Base-by-base conservation (phyloP, 202 grass and related monocot genomes). In the Panicum hallii region DNA sequence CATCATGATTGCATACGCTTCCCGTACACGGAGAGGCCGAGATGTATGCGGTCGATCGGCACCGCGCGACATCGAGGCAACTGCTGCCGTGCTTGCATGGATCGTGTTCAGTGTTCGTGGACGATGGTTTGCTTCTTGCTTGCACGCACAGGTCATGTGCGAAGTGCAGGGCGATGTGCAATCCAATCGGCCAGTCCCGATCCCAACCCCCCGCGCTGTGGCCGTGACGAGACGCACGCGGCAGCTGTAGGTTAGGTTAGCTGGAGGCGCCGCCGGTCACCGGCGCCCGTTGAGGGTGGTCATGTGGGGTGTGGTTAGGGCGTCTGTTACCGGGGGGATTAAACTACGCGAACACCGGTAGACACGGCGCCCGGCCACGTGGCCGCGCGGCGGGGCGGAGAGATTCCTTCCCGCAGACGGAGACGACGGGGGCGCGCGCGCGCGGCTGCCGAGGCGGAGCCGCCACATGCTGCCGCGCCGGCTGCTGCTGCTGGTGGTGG, bases 401-500 rank as follows among this genome's bases (percentile, higher is more conserved):
- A 49, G 77, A 85, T 81, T 76, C 85, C 63, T 50, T 16, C 46
- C 48, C 17, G 86, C 56, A 23, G 52, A 38, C 13, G 38, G 81
- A 47, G 88, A 46, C 72, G 60, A 57, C 54, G 54, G 54, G 20
- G 54, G 2, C 53, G 53, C 4, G 38, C 40, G 36, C 11, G 72
- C 78, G 11, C 79, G 2, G 23, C 41, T 43, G 83, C 67, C 84
- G 60, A 83, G 79, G 60, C 79, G 42, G 63, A 52, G 52, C 19
- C 15, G 56, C 67, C 88, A 90, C 67, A 83, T 90, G 83, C 72
- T 5, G 17, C 74, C 44, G 40, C 34, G 34, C 34, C 1, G 34
- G 34, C 34, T 34, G 36, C 36, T 38, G 2, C 3, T 38, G 52
- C 23, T 62, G 23, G 23, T 30, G 62, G 41, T 63, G 66, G 58